These are phyloP conservation scores for Mastigamoeba balamuthi DNA, from an alignment of 78 protist genomes.

Conservation along the genomic window DNA sequence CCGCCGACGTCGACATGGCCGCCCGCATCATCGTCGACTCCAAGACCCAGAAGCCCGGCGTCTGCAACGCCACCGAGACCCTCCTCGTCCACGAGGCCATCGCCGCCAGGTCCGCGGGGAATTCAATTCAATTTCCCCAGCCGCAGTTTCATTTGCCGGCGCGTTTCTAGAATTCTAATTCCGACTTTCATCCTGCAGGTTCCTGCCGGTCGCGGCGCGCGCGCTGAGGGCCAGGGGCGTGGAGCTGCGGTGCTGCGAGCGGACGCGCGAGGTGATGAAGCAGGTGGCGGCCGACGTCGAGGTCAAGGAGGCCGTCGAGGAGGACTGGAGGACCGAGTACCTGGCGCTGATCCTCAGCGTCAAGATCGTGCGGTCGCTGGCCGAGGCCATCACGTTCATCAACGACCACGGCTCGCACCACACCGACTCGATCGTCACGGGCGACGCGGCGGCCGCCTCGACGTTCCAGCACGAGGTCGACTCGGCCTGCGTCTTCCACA, in stretches of 20 bases:
- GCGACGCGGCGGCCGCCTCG: constrained; percentile 5
- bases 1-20: constrained; percentile 12
- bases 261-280: not conserved
- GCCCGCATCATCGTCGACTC: constrained; percentile 31
- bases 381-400: constrained; percentile 69
- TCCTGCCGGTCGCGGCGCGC: no score
- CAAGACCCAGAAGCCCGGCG: constrained; percentile 70
- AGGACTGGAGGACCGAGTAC: not conserved
- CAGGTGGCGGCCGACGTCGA: not conserved
- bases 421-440: constrained; percentile 77
- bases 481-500: constrained; percentile 74
- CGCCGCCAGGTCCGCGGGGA: not conserved
- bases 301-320: not conserved
- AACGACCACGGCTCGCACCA: constrained; percentile 50
- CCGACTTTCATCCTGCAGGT: not conserved
- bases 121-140: no score
- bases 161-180: not conserved
- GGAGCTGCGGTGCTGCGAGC: no score
- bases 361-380: constrained; percentile 13
- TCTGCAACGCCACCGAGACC: constrained; percentile 79
- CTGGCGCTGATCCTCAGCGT: not conserved
- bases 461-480: constrained; percentile 8
- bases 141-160: not conserved
- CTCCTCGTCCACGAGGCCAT: constrained; percentile 36
- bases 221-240: no score